Conservation (phyloP, 1,139 yeast species). For the Yamadazyma atmosphaerica region DNA sequence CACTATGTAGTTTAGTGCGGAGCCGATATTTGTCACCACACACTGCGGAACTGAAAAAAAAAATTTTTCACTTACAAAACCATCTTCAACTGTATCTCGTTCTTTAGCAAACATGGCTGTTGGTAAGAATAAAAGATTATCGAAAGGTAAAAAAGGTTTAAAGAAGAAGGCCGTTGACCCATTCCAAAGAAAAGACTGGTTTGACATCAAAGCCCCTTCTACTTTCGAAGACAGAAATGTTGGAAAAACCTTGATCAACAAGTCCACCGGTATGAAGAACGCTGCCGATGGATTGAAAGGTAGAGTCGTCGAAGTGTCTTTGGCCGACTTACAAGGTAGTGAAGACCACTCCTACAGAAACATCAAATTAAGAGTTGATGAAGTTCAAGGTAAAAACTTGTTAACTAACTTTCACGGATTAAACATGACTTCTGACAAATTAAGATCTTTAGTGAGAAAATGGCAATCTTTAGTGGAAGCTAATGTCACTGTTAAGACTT, state of each 20-base stretch:
- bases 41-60: neutral
- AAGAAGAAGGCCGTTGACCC: constrained; percentile 55
- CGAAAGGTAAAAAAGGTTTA: constrained; percentile 54
- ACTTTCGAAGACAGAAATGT: constrained; percentile 53
- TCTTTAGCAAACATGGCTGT: constrained; percentile 39
- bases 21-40: neutral
- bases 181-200: constrained; percentile 55
- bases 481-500: constrained; percentile 51
- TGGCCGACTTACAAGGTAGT: constrained; percentile 54
- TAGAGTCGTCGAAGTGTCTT: constrained; percentile 50
- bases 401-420: constrained; percentile 56
- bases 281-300: constrained; percentile 56
- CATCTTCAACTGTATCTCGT: constrained; percentile 3
- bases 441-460: constrained; percentile 53
- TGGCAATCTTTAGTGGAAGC: constrained; percentile 58
- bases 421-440: constrained; percentile 51
- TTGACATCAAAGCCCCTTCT: constrained; percentile 53
- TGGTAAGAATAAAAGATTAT: constrained; percentile 55
- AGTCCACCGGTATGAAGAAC: constrained; percentile 52
- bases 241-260: constrained; percentile 53
- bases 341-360: constrained; percentile 56
- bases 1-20: too few species aligned
- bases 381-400: constrained; percentile 55
- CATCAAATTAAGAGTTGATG: constrained; percentile 54
- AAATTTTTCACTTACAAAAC: constrained; percentile 3